Evolutionary conservation across 2,329 filamentous ascomycete genomes (phyloP), one percentile per base, ranked within the genome.

Genomic region (Microdochium trichocladiopsis): DNA sequence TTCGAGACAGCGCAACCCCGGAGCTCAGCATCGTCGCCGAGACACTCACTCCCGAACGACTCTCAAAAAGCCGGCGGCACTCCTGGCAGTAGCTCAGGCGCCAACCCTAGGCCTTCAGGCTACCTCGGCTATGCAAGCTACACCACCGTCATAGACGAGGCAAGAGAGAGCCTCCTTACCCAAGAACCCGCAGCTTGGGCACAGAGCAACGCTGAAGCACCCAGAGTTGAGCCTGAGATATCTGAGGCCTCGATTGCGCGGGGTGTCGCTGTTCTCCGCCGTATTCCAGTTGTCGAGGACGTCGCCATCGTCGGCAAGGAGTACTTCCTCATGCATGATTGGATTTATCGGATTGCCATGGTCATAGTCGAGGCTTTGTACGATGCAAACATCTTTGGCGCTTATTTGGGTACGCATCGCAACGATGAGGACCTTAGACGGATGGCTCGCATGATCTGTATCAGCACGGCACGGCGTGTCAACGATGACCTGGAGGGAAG

Each of bases 381-480:
- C 41, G 41, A 22, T 22, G 14, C 21, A 8, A 5, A 22, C 4
- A 18, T 18, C 21, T 45, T 22, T 22, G 41, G 41, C 22, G 41
- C 41, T 4, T 22, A 45, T 23, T 18, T 45, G 1, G 55, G 58
- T 2, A 50, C 57, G 1, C 55, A 61, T 25, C 62, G 68, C 11
- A 53, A 53, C 4, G 52, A 57, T 4, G 52, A 56, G 0, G 55
- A 65, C n/a, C 60, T 76, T 2, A 66, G 72, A 41, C 60, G 68
- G 12, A 55, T 74, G 24, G 71, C 69, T 1, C 56, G 60, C 0
- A 58, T 60, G 3, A 53, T 76, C 14, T 72, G 66, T 51, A 53
- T 58, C 23, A 75, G 75, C 48, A 73, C 71, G 0, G 56, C 64
- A 0, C 62, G 58, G 6, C 66, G 67, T 10, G 56, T 56, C 0